Base-by-base conservation (phyloP, 2,329 filamentous ascomycete genomes). In the Esteya vermicola region DNA sequence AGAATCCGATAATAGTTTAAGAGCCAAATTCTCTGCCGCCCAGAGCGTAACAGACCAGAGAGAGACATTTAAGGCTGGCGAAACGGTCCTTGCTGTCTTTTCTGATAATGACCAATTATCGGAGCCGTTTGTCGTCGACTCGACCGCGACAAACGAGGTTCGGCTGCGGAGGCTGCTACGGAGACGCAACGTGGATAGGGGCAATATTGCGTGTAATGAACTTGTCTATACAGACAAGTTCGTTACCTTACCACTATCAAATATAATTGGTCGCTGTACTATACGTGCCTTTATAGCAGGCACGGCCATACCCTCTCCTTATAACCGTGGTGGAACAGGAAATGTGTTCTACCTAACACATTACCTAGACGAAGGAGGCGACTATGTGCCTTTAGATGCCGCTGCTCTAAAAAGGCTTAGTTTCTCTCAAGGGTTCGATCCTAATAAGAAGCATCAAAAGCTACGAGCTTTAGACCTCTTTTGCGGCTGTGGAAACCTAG, bases 401-500 rank as follows among this genome's bases (percentile, higher is more conserved):
- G n/a, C n/a, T n/a, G n/a, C n/a, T n/a, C n/a, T n/a, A n/a, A n/a
- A n/a, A n/a, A 18, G 19, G 0, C 27, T 40, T 6, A 51, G 50
- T 5, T 46, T 80, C 3, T 63, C 58, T 0, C 69, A 81, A 54
- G 76, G 75, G 0, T 72, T 72, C 32, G 59, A 78, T 45, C 69
- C 72, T 5, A 4, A 7, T 0, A 36, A 8, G n/a, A 19, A 13
- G 19, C 6, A 42, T 43, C 45, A 52, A 16, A 64, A 63, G 43
- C 61, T 83, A 9, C 62, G 60, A 6, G 80, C 78, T 0, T 57
- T 89, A 4, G 81, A 85, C 46, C 60, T 91, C 0, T 93, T 85
- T 50, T 85, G 79, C 47, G 85, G 85, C 1, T 78, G 80, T 16
- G 84, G 85, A 0, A 85, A 79, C 39, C 75, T 91, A 38, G 84